Conservation (phyloP, 106 monocot species). For the Hemerocallis citrina region DNA sequence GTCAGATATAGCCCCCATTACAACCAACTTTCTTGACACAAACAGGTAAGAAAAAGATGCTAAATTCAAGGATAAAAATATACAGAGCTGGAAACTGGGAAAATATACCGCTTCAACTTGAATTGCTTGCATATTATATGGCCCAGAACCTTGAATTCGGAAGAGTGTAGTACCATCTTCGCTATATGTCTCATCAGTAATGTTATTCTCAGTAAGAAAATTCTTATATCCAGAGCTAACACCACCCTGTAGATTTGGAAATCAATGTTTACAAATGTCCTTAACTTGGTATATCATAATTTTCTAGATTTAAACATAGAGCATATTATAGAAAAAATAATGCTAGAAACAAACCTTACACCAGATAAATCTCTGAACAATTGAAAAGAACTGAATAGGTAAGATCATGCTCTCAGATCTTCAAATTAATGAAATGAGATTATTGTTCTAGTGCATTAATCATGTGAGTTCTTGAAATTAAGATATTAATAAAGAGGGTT, state of each 20-base stretch:
- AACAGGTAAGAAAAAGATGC: not conserved
- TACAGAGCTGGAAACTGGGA: not conserved
- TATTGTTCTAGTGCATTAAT: too few species aligned
- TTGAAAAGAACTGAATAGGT: slow-evolving; percentile 78
- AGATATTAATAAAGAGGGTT: too few species aligned
- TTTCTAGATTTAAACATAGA: not conserved
- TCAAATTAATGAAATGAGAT: too few species aligned
- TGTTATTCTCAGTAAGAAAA: slow-evolving; percentile 41
- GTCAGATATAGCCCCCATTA: too few species aligned
- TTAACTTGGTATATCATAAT: not conserved
- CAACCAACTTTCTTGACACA: not conserved
- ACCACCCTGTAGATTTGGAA: slow-evolving; percentile 61
- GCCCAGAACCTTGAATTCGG: slow-evolving; percentile 91
- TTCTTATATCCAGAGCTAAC: slow-evolving; percentile 86
- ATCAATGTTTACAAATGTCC: not conserved
- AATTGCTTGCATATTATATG: slow-evolving; percentile 94
- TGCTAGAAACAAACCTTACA: slow-evolving; percentile 51
- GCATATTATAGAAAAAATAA: not conserved
- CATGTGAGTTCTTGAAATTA: too few species aligned
- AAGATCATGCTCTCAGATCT: too few species aligned
- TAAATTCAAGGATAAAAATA: not conserved
- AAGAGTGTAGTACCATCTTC: slow-evolving; percentile 80
- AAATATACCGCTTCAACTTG: slow-evolving; percentile 83
- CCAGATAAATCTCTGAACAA: slow-evolving; percentile 81
- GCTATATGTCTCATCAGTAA: slow-evolving; percentile 68